phyloP scores from a whole-genome alignment of 805 yeast genomes.

The Saturnispora halmiae region DNA sequence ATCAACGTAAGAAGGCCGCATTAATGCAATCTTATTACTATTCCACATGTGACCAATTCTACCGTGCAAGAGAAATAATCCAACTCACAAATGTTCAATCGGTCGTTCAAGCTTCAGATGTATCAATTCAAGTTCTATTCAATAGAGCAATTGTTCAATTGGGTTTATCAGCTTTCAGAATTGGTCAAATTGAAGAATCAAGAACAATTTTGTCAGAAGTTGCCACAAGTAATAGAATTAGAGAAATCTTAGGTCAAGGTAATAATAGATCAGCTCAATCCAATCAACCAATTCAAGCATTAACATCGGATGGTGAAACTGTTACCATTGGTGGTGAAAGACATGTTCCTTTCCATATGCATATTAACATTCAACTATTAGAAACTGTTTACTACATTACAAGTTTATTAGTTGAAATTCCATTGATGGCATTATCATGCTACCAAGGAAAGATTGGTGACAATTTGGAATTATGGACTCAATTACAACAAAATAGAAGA shows the following conservation, averaged over 20 bases:
- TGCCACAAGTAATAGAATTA: conserved; percentile 74
- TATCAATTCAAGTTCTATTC: conserved; percentile 80
- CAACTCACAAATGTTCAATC: conserved; percentile 79
- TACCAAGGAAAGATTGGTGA: conserved; percentile 30
- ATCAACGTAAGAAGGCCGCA: conserved; percentile 74
- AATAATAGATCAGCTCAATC: conserved; percentile 48
- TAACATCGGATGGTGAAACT: conserved; percentile 10
- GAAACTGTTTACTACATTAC: conserved; percentile 91
- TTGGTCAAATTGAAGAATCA: conserved; percentile 76
- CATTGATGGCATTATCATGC: conserved; percentile 53
- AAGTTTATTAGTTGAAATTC: conserved; percentile 84
- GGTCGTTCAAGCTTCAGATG: conserved; percentile 75
- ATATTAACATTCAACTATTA: conserved; percentile 87
- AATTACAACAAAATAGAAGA: conserved; percentile 14
- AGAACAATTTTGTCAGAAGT: conserved; percentile 84
- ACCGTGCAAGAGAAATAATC: conserved; percentile 80
- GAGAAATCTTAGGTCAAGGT: conserved; percentile 92
- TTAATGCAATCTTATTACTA: conserved; percentile 81
- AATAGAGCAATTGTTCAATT: conserved; percentile 93
- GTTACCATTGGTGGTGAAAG: conserved; percentile 38
- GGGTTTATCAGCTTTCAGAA: conserved; percentile 91
- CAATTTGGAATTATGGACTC: conserved; percentile 11
- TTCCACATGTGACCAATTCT: conserved; percentile 79
- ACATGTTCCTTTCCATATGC: conserved; percentile 95
- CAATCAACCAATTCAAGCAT: conserved; percentile 30